Evolutionary conservation across 768 basidiomycete genomes (phyloP).

Genomic region (Hirschioporus abietinus): DNA sequence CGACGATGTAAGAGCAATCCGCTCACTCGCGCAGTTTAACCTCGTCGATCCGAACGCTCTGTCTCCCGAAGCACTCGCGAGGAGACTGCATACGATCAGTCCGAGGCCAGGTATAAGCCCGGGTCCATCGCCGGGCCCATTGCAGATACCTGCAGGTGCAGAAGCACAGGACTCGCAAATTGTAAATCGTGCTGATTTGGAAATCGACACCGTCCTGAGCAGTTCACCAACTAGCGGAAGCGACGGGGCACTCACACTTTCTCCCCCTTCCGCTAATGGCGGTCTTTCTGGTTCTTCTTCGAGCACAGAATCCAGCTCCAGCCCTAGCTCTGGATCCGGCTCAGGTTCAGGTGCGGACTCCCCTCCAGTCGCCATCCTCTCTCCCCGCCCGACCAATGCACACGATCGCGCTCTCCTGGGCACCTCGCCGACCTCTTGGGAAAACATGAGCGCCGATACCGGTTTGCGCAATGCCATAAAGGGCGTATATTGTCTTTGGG

Average conservation of each 20-base stretch:
- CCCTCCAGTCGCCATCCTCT: slow-evolving; percentile 1
- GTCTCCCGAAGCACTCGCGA: not conserved
- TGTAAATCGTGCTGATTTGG: not conserved
- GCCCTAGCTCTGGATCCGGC: not conserved
- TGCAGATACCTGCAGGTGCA: not conserved
- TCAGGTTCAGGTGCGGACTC: not conserved
- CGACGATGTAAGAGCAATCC: not conserved
- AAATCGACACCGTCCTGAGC: not conserved
- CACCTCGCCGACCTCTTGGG: not conserved
- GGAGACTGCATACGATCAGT: not conserved
- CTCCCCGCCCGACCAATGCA: slow-evolving; percentile 4
- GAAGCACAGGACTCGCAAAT: not conserved
- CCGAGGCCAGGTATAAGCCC: not conserved
- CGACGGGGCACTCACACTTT: not conserved
- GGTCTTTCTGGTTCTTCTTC: not conserved
- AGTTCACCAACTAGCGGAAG: not conserved
- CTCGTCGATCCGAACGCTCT: not conserved
- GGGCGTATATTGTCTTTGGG: slow-evolving; percentile 11
- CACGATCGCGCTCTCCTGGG: slow-evolving; percentile 1
- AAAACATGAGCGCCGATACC: slow-evolving; percentile 1
- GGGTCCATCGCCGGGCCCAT: not conserved
- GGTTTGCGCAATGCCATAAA: slow-evolving; percentile 9
- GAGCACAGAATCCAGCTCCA: not conserved
- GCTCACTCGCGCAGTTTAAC: not conserved
- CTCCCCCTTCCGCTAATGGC: not conserved